Base-by-base conservation (phyloP, 768 basidiomycete species). In the Leccinum uliginosum region DNA sequence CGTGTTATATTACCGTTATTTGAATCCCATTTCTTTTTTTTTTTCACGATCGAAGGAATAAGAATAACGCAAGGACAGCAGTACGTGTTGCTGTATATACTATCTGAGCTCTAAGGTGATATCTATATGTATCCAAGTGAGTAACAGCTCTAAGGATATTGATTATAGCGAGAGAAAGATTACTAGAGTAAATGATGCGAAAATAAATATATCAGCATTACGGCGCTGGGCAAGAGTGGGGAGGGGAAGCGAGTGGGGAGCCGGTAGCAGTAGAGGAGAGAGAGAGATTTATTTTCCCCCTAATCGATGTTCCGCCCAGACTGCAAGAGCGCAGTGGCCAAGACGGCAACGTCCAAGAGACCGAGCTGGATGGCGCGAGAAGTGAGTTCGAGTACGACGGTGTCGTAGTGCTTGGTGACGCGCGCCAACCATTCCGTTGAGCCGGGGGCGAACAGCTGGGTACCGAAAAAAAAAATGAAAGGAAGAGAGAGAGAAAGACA, bases 251-350 rank as follows among this genome's bases (percentile, higher is more conserved):
- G 38, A n/a, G 2, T n/a, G n/a, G 1, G 6, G 6, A 15, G 35
- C 17, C 9, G 1, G 35, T 12, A 12, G 5, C 12, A 12, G 30
- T n/a, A n/a, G n/a, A n/a, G 30, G 30, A 12, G n/a, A 30, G 35
- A 17, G 1, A 38, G 6, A 38, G 17, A 8, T 38, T 5, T 17
- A 15, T 34, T 14, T 34, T 32, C 14, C 32, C 23, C 24, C 50
- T 69, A 87, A 60, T 86, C 86, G 23, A 88, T 81, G 68, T 75
- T 81, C 54, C 78, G 80, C n/a, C 86, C 86, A 50, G 76, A 83
- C 56, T 81, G 82, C 45, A 87, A 72, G 23, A 87, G 72, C 6
- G 82, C 62, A 0, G 82, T 76, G 0, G 82, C 83, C 10, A 82
- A 73, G 26, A 86, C 65, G 55, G 75, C 69, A 8, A 75, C 66